Evolutionary conservation across 2,329 filamentous ascomycete species (phyloP), one percentile per base, ranked within the genome.

Genomic region (Pyrenochaeta sp.): DNA sequence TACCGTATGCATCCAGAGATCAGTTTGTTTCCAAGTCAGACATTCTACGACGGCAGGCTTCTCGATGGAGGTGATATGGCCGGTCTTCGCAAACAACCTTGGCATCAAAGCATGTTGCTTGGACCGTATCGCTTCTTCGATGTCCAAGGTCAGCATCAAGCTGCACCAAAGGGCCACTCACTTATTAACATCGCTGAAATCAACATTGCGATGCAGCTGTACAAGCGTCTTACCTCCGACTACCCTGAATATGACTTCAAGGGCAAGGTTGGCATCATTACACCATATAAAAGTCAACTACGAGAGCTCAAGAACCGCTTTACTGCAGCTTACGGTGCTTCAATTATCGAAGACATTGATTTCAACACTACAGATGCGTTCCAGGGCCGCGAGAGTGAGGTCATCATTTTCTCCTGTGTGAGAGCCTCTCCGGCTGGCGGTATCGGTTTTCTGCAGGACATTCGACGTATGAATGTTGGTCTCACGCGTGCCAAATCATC

Each of bases 1-100:
- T 99, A 99, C 74, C 95, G 95, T 77, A 99, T 99, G 96, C 95
- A 99, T 78, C 95, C 96, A 0, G 91, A 95, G 63, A 99, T 99
- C 73, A 97, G 92, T 75, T 76, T 82, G 46, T 99, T 97, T 75
- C 95, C 96, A 1, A 97, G 92, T 74, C 81, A 84, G 64, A 89
- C 93, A 45, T 99, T 99, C 78, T 99, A 99, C 78, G 92, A 98
- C 71, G 87, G 91, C 23, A 86, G 87, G 59, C 85, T 99, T 10
- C 81, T 93, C 60, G 92, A 99, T 74, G 95, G 96, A 20, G 85
- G 84, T 55, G 85, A 90, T 61, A 98, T 98, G 93, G 87, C 84
- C 3, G 81, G 79, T 49, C 81, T 96, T 47, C 89, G 95, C 42
- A 79, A 82, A 54, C 87, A 89, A 72, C 89, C 92, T 2, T 99